These are phyloP conservation scores for Polyporus arcularius DNA, from an alignment of 768 basidiomycete genomes.

Conservation along the genomic window DNA sequence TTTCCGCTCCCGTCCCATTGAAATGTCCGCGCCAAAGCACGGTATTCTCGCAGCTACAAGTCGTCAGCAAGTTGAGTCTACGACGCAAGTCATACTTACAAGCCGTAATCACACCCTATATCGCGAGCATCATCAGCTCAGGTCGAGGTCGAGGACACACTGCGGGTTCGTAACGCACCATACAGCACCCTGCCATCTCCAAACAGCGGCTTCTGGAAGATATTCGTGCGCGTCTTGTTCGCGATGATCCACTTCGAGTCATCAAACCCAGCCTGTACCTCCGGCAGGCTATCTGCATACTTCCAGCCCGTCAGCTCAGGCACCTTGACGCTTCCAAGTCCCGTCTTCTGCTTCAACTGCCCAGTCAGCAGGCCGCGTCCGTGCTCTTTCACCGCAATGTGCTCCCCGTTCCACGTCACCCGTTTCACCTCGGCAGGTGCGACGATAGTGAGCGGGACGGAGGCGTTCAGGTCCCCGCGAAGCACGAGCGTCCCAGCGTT, in stretches of 20 bases:
- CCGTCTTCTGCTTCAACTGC: constrained; percentile 38
- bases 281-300: constrained; percentile 1
- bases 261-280: neutral
- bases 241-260: constrained; percentile 35
- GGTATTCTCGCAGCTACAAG: constrained; percentile 72
- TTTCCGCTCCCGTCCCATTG: constrained; percentile 56
- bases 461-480: constrained; percentile 66
- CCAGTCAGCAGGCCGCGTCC: constrained; percentile 46
- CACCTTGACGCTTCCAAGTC: constrained; percentile 35
- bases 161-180: constrained; percentile 30
- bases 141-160: neutral
- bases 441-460: constrained; percentile 61
- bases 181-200: constrained; percentile 77
- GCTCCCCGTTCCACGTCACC: constrained; percentile 74
- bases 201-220: constrained; percentile 67
- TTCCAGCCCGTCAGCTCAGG: constrained; percentile 35
- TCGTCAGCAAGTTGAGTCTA: neutral
- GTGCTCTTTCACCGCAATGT: constrained; percentile 31
- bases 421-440: constrained; percentile 52
- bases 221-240: constrained; percentile 70
- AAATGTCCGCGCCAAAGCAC: constrained; percentile 87
- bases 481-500: constrained; percentile 47
- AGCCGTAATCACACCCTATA: constrained; percentile 76
- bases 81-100: constrained; percentile 44
- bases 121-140: neutral